phyloP scores from a whole-genome alignment of 371 early-diverging fungal genomes.

The Rhizopus delemar region DNA sequence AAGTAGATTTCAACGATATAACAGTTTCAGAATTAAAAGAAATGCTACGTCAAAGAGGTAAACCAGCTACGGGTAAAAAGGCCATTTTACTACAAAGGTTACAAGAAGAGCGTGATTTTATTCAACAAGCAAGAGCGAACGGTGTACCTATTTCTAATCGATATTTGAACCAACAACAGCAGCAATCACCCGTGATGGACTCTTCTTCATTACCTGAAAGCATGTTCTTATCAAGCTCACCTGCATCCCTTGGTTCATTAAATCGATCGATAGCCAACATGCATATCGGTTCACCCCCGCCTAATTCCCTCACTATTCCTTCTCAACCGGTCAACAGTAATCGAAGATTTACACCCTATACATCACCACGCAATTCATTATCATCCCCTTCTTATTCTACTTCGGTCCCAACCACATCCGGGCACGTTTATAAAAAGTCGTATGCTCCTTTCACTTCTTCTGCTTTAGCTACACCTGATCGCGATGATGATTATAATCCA shows the following conservation, averaged over 20 bases:
- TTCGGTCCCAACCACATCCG: slow-evolving; percentile 21
- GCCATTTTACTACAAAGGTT: slow-evolving; percentile 63
- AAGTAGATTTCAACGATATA: slow-evolving; percentile 73
- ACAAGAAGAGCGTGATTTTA: slow-evolving; percentile 54
- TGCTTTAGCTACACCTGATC: slow-evolving; percentile 32
- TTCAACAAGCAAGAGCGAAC: slow-evolving; percentile 17
- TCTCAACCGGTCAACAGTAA: not conserved
- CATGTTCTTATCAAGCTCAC: slow-evolving; percentile 29
- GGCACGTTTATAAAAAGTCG: slow-evolving; percentile 13
- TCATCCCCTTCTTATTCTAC: slow-evolving; percentile 15
- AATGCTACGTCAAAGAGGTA: slow-evolving; percentile 69
- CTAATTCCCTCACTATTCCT: slow-evolving; percentile 6
- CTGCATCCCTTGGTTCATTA: slow-evolving; percentile 26
- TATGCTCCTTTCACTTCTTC: slow-evolving; percentile 32
- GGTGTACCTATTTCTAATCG: slow-evolving; percentile 19
- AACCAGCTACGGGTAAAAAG: slow-evolving; percentile 75
- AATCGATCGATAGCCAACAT: slow-evolving; percentile 29
- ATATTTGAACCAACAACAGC: not conserved
- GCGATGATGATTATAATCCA: slow-evolving; percentile 25
- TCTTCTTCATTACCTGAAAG: slow-evolving; percentile 31
- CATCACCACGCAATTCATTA: slow-evolving; percentile 22
- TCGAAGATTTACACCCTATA: slow-evolving; percentile 15
- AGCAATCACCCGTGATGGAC: slow-evolving; percentile 18
- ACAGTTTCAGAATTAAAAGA: slow-evolving; percentile 79
- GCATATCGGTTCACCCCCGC: slow-evolving; percentile 36